Base-by-base conservation (phyloP, 371 early-diverging fungal species). In the Massospora cicadina region DNA sequence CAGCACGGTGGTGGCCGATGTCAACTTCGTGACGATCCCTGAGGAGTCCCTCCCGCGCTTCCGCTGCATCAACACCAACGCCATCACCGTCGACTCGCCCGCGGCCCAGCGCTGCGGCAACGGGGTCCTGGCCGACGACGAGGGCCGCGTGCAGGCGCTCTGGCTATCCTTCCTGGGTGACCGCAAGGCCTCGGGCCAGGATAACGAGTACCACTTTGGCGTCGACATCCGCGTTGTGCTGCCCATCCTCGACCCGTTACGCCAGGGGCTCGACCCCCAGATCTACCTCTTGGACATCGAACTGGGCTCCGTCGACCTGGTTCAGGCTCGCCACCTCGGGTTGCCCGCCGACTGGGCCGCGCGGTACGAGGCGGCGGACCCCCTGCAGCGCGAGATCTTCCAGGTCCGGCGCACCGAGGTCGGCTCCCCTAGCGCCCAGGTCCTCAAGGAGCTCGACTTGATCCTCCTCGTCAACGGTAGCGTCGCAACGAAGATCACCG, bases 121-220 rank as follows among this genome's bases (percentile, higher is more conserved):
- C 17, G 95, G 95, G 61, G 79, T 93, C 7, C 73, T 95, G 43
- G 86, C 87, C 0, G 88, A 90, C 67, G 67, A 77, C 13, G 71
- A 82, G 17, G 92, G 85, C 0, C 74, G 73, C 27, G 89, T 91
- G 0, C 84, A 84, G 64, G 93, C 85, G 1, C 69, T 95, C 33
- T 95, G 95, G 95, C 72, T 90, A 62, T 83, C 82, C 24, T 90
- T 83, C 65, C 70, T 89, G 23, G 90, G 89, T 25, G 90, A 90
- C 58, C 79, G 82, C 56, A 86, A 82, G 57, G 69, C 71, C 62
- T 68, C 67, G 24, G 87, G 86, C 0, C 79, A 82, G 28, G 87
- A 87, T 66, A 85, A 79, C 55, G 86, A 86, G 71, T 89, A 89
- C 68, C 83, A 86, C 68, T 73, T 89, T 26, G 91, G 90, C 30